These are phyloP conservation scores for Leishmania tropica DNA, from an alignment of 208 protist species.

Conservation along the genomic window DNA sequence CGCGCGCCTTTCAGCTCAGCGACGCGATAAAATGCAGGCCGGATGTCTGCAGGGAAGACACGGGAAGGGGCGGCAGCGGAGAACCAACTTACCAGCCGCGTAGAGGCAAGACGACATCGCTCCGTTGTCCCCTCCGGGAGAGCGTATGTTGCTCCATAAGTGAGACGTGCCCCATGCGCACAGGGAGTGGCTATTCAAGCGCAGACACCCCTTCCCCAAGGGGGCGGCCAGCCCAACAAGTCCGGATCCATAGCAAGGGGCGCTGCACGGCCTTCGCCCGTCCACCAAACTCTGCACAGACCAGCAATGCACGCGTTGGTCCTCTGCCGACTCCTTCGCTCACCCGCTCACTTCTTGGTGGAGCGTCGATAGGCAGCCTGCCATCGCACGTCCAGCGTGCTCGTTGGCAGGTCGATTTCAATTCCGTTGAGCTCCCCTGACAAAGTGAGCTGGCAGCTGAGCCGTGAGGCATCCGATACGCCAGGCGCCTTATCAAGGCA, in stretches of 20 bases:
- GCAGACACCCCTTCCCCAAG: background rate
- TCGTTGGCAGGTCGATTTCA: slow-evolving; percentile 25
- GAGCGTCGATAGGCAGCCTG: slow-evolving; percentile 17
- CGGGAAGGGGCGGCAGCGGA: background rate
- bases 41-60: background rate
- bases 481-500: slow-evolving; percentile 49
- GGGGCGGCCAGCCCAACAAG: background rate
- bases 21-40: background rate
- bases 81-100: background rate
- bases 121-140: background rate
- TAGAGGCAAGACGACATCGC: background rate
- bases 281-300: too few relatives aligned
- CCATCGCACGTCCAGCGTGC: slow-evolving; percentile 27
- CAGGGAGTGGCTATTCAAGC: background rate
- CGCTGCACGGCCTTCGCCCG: background rate
- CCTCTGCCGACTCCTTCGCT: too few relatives aligned
- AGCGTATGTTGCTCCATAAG: background rate
- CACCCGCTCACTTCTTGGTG: slow-evolving; percentile 8
- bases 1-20: background rate
- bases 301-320: too few relatives aligned
- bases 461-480: slow-evolving; percentile 42
- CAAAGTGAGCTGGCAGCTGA: slow-evolving; percentile 65
- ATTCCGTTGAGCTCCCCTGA: slow-evolving; percentile 42
- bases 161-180: background rate
- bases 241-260: background rate